Evolutionary conservation across 305 asterid species (phyloP).

Genomic region (Solanum chacoense): DNA sequence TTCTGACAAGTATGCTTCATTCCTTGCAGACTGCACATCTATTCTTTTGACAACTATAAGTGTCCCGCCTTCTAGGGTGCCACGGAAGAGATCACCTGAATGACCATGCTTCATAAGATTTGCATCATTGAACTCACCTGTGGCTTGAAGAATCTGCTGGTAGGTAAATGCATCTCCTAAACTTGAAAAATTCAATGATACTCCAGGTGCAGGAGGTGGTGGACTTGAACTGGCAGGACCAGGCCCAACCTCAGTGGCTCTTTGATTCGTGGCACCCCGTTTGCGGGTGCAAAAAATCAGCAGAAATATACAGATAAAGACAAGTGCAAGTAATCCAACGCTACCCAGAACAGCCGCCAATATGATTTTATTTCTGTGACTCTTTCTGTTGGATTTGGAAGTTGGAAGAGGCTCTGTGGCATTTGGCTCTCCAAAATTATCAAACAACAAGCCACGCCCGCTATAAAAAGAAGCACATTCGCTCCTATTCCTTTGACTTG

Average conservation of each 20-base stretch:
- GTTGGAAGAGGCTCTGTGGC: conserved; percentile 27
- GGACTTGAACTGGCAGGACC: conserved; percentile 48
- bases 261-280: conserved; percentile 38
- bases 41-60: conserved; percentile 62
- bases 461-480: conserved; percentile 65
- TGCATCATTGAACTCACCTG: conserved; percentile 45
- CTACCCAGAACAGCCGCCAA: conserved; percentile 70
- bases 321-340: conserved; percentile 37
- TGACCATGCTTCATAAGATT: conserved; percentile 70
- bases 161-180: conserved; percentile 58
- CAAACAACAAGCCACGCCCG: conserved; percentile 54
- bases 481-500: conserved; percentile 42
- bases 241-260: conserved; percentile 52
- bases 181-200: conserved; percentile 34
- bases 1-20: conserved; percentile 52
- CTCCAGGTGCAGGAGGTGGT: conserved; percentile 35
- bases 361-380: conserved; percentile 31
- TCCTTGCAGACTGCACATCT: conserved; percentile 43
- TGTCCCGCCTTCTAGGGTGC: conserved; percentile 59
- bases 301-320: conserved; percentile 21
- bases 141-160: conserved; percentile 68
- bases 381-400: conserved; percentile 26
- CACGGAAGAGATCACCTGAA: conserved; percentile 74
- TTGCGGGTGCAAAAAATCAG: conserved; percentile 45
- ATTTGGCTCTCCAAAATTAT: conserved; percentile 59